Evolutionary conservation across 2,329 filamentous ascomycete species (phyloP), one percentile per base, ranked within the genome.

Genomic region (Aspergillus japonicus): DNA sequence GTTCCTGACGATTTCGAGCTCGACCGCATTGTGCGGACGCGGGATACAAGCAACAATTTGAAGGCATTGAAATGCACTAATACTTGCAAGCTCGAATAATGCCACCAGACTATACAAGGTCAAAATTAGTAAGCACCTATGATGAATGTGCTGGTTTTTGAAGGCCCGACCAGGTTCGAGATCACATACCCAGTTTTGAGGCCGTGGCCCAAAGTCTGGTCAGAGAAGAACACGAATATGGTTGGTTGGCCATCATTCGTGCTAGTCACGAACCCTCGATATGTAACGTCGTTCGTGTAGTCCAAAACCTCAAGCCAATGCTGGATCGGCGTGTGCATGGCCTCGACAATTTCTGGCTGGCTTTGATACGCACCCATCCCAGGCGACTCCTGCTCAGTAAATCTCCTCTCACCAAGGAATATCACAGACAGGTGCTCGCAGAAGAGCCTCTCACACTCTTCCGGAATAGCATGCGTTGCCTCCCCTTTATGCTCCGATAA

Each of bases 361-460:
- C 61, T 66, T 68, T 70, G 66, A 65, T 76, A 80, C 87, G 88
- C 87, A 94, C 87, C 88, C 87, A 90, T 87, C 85, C 89, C 89
- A 87, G 89, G 86, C 87, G 91, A 94, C 89, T 87, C 89, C 87
- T 87, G 84, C 83, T 82, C 81, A 78, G 80, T 85, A 84, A 82
- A 78, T 81, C 87, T 88, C 90, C 89, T 88, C 92, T 96, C 92
- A 96, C 91, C 93, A 85, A 89, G 90, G 87, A 97, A 96, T 83
- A 91, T 89, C 83, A 88, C 83, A 82, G 87, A 90, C 88, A 96
- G 91, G 85, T 88, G 89, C 89, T 94, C 92, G 83, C 93, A 96
- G 87, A 96, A 96, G 89, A 96, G 94, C 85, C 93, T 97, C 92
- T 96, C 93, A 96, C 93, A 96, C 91, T 96, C 92, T 92, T 90